Percentiles rank a stretch among this genome's conserved stretches.
These are phyloP conservation scores for cucumber (Cucumis sativus) DNA, from an alignment of 306 rosid species.

Conservation along the genomic window DNA sequence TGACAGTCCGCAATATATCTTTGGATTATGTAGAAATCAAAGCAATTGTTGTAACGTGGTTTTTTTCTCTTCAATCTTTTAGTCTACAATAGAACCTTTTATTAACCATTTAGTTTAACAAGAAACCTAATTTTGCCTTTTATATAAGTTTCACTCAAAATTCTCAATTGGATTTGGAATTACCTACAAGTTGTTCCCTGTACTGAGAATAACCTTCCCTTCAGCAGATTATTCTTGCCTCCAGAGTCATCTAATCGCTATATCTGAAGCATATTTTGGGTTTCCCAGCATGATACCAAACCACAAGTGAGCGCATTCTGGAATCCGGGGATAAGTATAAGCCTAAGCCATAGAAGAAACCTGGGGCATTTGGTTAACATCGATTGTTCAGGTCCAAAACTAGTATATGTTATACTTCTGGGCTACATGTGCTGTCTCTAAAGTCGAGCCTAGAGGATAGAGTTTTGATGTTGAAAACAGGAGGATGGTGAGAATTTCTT, in stretches of 20 bases:
- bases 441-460: neutral
- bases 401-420: neutral
- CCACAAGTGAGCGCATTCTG: neutral
- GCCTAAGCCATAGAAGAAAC: neutral
- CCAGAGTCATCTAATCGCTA: neutral
- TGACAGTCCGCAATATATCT: neutral
- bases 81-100: neutral
- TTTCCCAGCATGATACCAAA: neutral
- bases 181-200: neutral
- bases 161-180: neutral
- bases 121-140: neutral
- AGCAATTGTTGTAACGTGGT: neutral
- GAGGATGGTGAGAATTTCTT: neutral
- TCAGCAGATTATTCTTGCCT: neutral
- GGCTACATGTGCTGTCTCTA: neutral
- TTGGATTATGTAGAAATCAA: neutral
- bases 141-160: neutral
- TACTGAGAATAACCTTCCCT: neutral
- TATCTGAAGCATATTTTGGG: neutral
- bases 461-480: neutral
- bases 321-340: neutral
- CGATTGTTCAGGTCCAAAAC: neutral
- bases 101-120: neutral
- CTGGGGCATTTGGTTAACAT: neutral
- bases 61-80: neutral